A percentile compares a stretch with the other conserved stretches of the same genome.
Evolutionary conservation across 2,329 filamentous ascomycete species (phyloP).

Genomic region (Plectosphaerella plurivora): DNA sequence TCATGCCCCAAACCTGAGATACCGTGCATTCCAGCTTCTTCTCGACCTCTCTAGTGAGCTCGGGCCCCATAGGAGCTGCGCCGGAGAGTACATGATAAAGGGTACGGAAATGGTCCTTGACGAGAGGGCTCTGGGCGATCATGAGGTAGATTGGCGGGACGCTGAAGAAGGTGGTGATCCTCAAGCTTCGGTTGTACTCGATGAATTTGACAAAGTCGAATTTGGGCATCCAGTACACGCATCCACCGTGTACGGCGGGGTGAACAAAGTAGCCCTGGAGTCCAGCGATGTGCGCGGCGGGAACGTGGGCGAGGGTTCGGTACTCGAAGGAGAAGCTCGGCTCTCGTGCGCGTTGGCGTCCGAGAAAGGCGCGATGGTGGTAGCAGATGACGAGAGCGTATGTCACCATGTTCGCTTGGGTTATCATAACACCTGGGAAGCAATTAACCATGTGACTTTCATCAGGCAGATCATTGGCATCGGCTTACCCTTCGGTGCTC

Average conservation of each 20-base stretch:
- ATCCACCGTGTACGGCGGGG: conserved; percentile 34
- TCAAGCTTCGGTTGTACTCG: conserved; percentile 41
- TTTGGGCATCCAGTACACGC: conserved; percentile 58
- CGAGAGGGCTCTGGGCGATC: conserved; percentile 51
- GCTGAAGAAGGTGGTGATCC: conserved; percentile 50
- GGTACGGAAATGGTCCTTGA: conserved; percentile 40
- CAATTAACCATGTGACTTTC: too few species aligned
- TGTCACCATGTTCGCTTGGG: conserved; percentile 7
- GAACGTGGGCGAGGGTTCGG: conserved; percentile 32
- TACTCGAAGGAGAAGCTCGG: background rate
- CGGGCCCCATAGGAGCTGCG: background rate
- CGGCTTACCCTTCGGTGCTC: conserved; percentile 5
- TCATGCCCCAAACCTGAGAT: conserved; percentile 6
- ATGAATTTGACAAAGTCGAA: conserved; percentile 56
- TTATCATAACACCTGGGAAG: conserved; percentile 1
- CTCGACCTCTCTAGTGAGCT: background rate
- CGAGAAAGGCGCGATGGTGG: background rate
- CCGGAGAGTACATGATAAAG: background rate
- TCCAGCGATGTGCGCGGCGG: conserved; percentile 41
- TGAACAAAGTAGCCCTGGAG: conserved; percentile 38
- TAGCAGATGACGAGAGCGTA: background rate
- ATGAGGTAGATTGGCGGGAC: conserved; percentile 58
- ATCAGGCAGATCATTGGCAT: too few species aligned
- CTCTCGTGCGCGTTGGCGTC: background rate
- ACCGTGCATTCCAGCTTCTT: background rate